Conservation (phyloP, 1,284 basidiomycete species). For the Peniophora sp. region DNA sequence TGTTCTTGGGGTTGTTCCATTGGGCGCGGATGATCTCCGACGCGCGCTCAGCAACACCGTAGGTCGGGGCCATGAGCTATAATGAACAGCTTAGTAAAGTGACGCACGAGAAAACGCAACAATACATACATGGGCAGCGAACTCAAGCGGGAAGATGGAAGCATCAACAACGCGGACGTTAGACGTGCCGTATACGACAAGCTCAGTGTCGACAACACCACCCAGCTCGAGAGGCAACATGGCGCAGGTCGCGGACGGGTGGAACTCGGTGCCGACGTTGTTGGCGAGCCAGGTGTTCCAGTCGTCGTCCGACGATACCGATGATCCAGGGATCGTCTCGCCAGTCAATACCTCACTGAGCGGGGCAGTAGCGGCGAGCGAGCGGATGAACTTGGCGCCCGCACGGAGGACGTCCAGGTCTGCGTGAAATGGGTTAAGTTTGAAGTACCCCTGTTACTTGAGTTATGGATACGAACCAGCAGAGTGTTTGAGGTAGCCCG, state of each 20-base stretch:
- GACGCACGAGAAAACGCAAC: slow-evolving; percentile 7
- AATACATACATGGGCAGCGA: slow-evolving; percentile 38
- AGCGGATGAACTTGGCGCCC: slow-evolving; percentile 45
- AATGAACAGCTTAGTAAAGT: slow-evolving; percentile 6
- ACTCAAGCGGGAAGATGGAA: slow-evolving; percentile 47
- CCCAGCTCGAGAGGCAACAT: slow-evolving; percentile 57
- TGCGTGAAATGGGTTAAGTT: no score
- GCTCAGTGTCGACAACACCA: slow-evolving; percentile 57
- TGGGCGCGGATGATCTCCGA: slow-evolving; percentile 49
- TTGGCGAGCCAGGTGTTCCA: slow-evolving; percentile 38
- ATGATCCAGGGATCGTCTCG: slow-evolving; percentile 32
- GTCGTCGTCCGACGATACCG: slow-evolving; percentile 32
- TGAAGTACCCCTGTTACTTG: no score
- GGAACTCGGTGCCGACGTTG: slow-evolving; percentile 38
- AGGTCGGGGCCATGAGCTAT: slow-evolving; percentile 49
- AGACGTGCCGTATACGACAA: slow-evolving; percentile 55
- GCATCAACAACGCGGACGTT: slow-evolving; percentile 48
- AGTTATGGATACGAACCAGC: slow-evolving; percentile 31
- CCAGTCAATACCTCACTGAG: slow-evolving; percentile 24
- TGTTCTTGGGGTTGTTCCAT: slow-evolving; percentile 14
- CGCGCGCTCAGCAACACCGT: slow-evolving; percentile 66
- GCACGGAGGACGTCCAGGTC: slow-evolving; percentile 51
- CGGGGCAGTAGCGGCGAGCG: slow-evolving; percentile 31
- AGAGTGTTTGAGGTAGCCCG: slow-evolving; percentile 48
- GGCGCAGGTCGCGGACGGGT: slow-evolving; percentile 53